Conservation (phyloP, 2,329 filamentous ascomycete genomes). For the Elsinoe arachidis region DNA sequence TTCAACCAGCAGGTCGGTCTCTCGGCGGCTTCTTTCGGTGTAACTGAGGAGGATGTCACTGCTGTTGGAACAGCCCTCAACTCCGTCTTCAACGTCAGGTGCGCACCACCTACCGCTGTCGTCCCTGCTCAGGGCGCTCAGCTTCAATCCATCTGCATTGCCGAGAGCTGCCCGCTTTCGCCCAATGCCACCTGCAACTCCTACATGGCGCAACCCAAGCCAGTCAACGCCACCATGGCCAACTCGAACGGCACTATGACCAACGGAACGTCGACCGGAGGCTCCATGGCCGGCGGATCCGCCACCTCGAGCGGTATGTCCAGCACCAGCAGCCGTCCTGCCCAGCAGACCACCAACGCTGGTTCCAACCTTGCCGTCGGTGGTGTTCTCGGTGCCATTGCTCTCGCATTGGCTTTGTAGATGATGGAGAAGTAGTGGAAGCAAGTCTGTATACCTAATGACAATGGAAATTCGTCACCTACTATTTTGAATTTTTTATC, state of each 20-base stretch:
- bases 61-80: slow-evolving; percentile 43
- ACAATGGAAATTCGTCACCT: too few relatives aligned
- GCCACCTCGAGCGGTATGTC: not conserved
- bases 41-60: slow-evolving; percentile 44
- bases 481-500: not conserved
- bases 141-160: slow-evolving; percentile 50
- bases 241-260: slow-evolving; percentile 1
- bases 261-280: slow-evolving; percentile 6
- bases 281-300: not conserved
- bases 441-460: too few relatives aligned
- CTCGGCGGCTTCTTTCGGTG: slow-evolving; percentile 50
- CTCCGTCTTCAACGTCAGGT: slow-evolving; percentile 45
- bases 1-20: slow-evolving; percentile 53
- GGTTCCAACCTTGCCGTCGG: not conserved
- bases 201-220: slow-evolving; percentile 30
- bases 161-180: slow-evolving; percentile 41
- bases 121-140: slow-evolving; percentile 39
- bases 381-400: slow-evolving; percentile 6
- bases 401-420: slow-evolving; percentile 7
- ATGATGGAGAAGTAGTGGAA: not conserved
- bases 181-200: slow-evolving; percentile 38
- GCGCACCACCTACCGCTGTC: slow-evolving; percentile 39
- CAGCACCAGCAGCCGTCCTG: not conserved
- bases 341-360: slow-evolving; percentile 11
- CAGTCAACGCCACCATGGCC: slow-evolving; percentile 14